Percentiles rank a stretch among this genome's conserved stretches.
Evolutionary conservation across 495 filamentous ascomycete species (phyloP).

Genomic region (Usnea hakonensis): DNA sequence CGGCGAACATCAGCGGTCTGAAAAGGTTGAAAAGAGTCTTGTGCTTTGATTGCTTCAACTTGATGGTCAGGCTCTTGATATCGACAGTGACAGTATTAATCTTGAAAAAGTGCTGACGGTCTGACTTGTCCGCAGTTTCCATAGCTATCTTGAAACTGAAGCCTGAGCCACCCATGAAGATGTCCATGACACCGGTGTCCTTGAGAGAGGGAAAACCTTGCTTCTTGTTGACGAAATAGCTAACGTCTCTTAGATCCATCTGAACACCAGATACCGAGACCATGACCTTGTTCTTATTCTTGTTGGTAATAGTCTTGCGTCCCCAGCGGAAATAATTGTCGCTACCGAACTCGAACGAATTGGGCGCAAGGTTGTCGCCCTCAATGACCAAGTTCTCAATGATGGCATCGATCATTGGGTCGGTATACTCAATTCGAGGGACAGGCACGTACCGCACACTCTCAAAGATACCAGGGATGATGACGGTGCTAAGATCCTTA

Average conservation of each 20-base stretch:
- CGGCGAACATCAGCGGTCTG: slow-evolving; percentile 80
- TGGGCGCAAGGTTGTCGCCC: slow-evolving; percentile 95
- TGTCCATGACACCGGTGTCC: slow-evolving; percentile 83
- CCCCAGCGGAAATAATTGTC: slow-evolving; percentile 97
- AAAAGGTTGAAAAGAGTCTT: slow-evolving; percentile 82
- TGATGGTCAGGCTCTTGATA: slow-evolving; percentile 80
- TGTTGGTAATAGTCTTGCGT: slow-evolving; percentile 74
- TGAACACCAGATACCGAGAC: slow-evolving; percentile 84
- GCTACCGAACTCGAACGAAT: slow-evolving; percentile 79
- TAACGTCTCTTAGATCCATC: slow-evolving; percentile 78
- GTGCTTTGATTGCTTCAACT: slow-evolving; percentile 87
- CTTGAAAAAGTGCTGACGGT: slow-evolving; percentile 83
- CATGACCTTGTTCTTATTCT: slow-evolving; percentile 72
- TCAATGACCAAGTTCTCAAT: slow-evolving; percentile 93
- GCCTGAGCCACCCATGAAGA: slow-evolving; percentile 79
- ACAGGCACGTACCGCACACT: slow-evolving; percentile 86
- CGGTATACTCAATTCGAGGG: slow-evolving; percentile 88
- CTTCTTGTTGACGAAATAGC: slow-evolving; percentile 94
- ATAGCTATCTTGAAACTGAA: slow-evolving; percentile 89
- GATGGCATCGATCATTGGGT: slow-evolving; percentile 75
- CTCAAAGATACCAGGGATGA: slow-evolving; percentile 79
- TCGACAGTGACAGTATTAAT: slow-evolving; percentile 80
- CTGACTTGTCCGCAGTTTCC: slow-evolving; percentile 67
- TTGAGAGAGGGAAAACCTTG: slow-evolving; percentile 87
- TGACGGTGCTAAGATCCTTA: slow-evolving; percentile 80